Conservation (phyloP, 176 grass and related monocot species). For the Eragrostis nindensis region DNA sequence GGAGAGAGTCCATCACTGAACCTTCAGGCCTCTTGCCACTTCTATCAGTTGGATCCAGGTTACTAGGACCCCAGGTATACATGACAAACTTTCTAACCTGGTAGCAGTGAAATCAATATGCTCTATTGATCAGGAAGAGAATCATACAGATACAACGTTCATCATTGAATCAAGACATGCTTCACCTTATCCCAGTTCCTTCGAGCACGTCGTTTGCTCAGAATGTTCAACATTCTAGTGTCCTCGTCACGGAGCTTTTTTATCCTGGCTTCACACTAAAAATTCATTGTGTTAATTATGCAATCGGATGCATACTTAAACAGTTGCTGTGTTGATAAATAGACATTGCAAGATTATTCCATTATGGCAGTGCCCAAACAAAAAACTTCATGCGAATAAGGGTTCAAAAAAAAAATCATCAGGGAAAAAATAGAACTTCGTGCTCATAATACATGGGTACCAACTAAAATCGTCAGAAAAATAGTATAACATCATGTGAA, state of each 20-base stretch:
- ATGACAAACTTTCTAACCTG: slow-evolving; percentile 94
- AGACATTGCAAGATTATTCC: not conserved
- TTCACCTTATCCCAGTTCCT: slow-evolving; percentile 94
- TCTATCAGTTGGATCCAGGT: slow-evolving; percentile 66
- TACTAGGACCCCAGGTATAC: slow-evolving; percentile 88
- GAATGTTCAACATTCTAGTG: slow-evolving; percentile 69
- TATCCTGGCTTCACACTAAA: slow-evolving; percentile 83
- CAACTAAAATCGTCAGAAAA: not conserved
- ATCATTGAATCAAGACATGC: slow-evolving; percentile 30
- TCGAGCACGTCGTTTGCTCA: slow-evolving; percentile 59
- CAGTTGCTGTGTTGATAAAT: not conserved
- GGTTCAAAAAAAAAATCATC: not conserved
- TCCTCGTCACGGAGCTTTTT: slow-evolving; percentile 74
- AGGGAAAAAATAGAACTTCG: not conserved
- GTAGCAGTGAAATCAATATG: slow-evolving; percentile 20
- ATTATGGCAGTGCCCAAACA: slow-evolving; percentile 7
- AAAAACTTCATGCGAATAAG: not conserved
- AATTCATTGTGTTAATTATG: slow-evolving; percentile 1
- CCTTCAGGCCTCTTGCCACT: slow-evolving; percentile 53
- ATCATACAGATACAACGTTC: slow-evolving; percentile 9
- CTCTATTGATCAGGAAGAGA: slow-evolving; percentile 17
- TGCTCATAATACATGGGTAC: not conserved
- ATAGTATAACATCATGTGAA: not conserved
- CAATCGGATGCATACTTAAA: slow-evolving; percentile 3
- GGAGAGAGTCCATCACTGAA: slow-evolving; percentile 62